Base-by-base conservation (phyloP, 208 protist genomes). In the Trypanosoma cruzi region DNA sequence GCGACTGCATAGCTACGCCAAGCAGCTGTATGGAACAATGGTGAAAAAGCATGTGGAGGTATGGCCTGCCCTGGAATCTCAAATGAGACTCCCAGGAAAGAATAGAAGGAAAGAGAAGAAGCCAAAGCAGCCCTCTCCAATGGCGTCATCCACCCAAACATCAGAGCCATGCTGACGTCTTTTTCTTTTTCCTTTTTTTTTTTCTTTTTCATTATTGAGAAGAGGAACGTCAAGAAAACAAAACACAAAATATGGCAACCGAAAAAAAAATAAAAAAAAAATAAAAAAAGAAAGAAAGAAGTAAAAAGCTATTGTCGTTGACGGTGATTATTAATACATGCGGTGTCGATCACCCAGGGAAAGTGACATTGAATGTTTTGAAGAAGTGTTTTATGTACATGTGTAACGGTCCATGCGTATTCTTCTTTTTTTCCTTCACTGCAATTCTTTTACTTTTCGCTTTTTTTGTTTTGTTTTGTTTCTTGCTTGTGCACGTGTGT, bases 21-120 rank as follows among this genome's bases (percentile, higher is more conserved):
- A 28, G 26, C 88, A 96, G 70, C 74, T 96, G 58, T 81, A 93
- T 53, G 59, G 60, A 31, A 92, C 82, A 5, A 96, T 96, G 91
- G 57, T 72, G 42, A 37, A 7, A 18, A 96, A 94, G 65, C 26
- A 79, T 26, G 87, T 96, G 50, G 79, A 85, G 20, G 85, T 96
- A 31, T 96, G 91, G 89, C 83, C 88, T 4, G 82, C 80, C 10
- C 67, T 96, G 2, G 81, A 84, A 64, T 60, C 62, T 29, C 82
- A 80, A 16, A 67, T 96, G 72, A 56, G 26, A 31, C 7, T 13
- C 4, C 56, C 2, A 20, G 55, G 13, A 42, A 62, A 49, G 34
- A 4, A 40, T 22, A 34, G 57, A 16, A 52, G 18, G 18, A 56
- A n/a, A n/a, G n/a, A 28, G 31, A 50, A 26, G 22, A 54, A 46